Base-by-base conservation (phyloP, 1,139 yeast genomes). In the Hanseniaspora gamundiae region DNA sequence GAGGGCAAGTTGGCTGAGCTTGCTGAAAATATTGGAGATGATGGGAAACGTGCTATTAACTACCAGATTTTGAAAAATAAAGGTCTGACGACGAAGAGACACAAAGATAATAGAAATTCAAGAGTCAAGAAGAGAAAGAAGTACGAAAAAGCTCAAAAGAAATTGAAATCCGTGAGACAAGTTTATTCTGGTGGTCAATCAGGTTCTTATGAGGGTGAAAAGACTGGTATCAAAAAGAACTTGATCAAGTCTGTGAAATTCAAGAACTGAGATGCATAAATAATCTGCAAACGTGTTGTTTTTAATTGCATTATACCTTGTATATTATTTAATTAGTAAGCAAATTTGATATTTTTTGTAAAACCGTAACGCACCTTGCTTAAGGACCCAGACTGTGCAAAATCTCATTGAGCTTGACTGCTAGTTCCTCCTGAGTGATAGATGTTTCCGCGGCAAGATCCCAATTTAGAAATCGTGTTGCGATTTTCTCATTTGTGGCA, bases 81-180 rank as follows among this genome's bases (percentile, higher is more conserved):
- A 69, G 99, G 99, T 59, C 78, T 91, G 52, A 86, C 96, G 2
- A 88, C 94, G 21, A 82, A 81, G 64, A 76, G 95, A 61, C 83
- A 83, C 70, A 91, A 91, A 72, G 96, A 86, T 54, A 80, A 83
- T 70, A 76, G 97, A 67, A 93, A 91, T 62, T 76, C 97, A 38
- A 81, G 99, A 67, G 97, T 91, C 59, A 91, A 91, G 73, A 91
- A 91, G 94, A 82, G 97, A 73, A 84, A 80, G 78, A 86, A 86
- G 77, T 91, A 84, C 68, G 97, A 86, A 51, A 74, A 76, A 61
- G 98, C 99, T 35, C 80, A 87, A 69, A 88, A 87, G 86, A 87
- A 87, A 64, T 80, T 93, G 62, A 80, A 80, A 60, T 81, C 94
- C 48, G 82, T 85, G 51, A 80, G 95, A 64, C 86, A 85, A 48